Conservation (phyloP, 805 yeast genomes). For the Metschnikowia cerradonensis region DNA sequence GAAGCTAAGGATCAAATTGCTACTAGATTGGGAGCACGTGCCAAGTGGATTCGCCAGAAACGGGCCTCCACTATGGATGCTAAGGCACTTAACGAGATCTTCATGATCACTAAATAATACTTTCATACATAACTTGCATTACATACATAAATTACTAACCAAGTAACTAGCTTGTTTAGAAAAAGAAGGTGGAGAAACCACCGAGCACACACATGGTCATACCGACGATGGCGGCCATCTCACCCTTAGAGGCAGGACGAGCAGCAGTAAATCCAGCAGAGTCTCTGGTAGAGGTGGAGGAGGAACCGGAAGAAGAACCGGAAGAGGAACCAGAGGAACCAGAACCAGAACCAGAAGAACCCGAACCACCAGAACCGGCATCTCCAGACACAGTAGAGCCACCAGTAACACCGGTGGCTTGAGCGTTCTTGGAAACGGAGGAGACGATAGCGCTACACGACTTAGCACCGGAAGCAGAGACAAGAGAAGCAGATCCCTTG, state of each 20-base stretch:
- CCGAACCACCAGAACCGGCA: constrained; percentile 19
- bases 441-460: constrained; percentile 28
- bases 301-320: constrained; percentile 21
- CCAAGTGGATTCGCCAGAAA: constrained; percentile 85
- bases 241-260: constrained; percentile 26
- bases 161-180: constrained; percentile 9
- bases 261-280: constrained; percentile 20
- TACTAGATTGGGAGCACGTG: constrained; percentile 56
- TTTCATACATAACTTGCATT: constrained; percentile 1
- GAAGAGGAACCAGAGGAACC: constrained; percentile 20
- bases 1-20: constrained; percentile 22
- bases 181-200: constrained; percentile 39
- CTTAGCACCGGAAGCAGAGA: constrained; percentile 25
- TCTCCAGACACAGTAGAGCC: constrained; percentile 14
- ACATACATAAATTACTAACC: background rate
- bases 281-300: constrained; percentile 19
- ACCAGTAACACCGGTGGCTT: constrained; percentile 13
- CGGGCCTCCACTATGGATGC: constrained; percentile 88
- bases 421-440: constrained; percentile 16
- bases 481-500: constrained; percentile 51
- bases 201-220: constrained; percentile 39
- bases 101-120: constrained; percentile 66
- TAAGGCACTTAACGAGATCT: constrained; percentile 85
- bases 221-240: constrained; percentile 32
- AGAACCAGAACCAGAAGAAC: constrained; percentile 20